A percentile compares a stretch with the other conserved stretches of the same genome.
Evolutionary conservation across 148 eudicot species (phyloP).

Genomic region (Cornus florida): DNA sequence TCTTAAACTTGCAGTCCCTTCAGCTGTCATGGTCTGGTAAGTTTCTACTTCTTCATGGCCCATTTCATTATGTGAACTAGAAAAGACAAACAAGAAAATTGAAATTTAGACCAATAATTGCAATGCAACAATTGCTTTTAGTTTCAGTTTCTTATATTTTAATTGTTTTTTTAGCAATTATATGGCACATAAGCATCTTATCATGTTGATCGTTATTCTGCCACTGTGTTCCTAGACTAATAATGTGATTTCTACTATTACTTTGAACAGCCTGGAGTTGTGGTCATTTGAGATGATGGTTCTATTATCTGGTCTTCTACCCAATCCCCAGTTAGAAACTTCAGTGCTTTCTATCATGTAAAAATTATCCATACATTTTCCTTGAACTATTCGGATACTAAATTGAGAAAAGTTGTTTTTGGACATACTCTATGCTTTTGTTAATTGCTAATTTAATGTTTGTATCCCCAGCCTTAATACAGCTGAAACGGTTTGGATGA

Average conservation of each 20-base stretch:
- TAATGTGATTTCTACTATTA: background rate
- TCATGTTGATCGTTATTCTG: background rate
- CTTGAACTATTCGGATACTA: background rate
- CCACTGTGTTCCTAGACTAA: background rate
- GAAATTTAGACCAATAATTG: too few relatives aligned
- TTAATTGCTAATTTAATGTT: background rate
- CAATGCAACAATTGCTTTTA: too few relatives aligned
- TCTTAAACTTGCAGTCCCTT: conserved; percentile 55
- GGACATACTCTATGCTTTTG: background rate
- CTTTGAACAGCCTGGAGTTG: conserved; percentile 58
- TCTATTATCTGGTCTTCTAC: conserved; percentile 81
- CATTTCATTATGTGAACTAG: background rate
- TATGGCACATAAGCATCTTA: background rate
- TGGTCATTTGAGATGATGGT: conserved; percentile 97
- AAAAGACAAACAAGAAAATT: background rate
- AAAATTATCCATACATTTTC: background rate
- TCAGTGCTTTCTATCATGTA: conserved; percentile 87
- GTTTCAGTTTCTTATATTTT: background rate
- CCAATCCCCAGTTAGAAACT: conserved; percentile 84
- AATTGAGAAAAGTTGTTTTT: background rate
- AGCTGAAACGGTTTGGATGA: conserved; percentile 69
- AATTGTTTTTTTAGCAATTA: background rate
- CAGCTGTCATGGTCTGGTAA: conserved; percentile 58
- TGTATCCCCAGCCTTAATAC: conserved; percentile 62
- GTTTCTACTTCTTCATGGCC: background rate